A percentile compares a stretch with the other conserved stretches of the same genome.
phyloP scores from a whole-genome alignment of 495 filamentous ascomycete genomes.

The Delitschia confertaspora region DNA sequence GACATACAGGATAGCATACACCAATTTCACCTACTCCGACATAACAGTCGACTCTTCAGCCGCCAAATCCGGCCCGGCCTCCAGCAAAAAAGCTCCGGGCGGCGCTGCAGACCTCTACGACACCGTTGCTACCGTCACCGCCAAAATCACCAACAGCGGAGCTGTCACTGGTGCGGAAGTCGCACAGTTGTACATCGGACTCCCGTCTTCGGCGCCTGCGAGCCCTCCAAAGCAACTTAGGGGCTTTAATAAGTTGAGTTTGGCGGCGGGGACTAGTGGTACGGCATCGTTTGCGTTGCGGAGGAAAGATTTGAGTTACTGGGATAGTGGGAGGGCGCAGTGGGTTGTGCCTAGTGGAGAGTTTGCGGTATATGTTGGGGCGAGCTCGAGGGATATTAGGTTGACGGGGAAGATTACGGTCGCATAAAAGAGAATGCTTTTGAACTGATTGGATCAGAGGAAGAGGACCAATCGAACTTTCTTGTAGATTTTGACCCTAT shows the following conservation, averaged over 20 bases:
- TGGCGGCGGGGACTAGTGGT: conserved; percentile 39
- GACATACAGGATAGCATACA: conserved; percentile 26
- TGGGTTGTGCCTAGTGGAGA: conserved; percentile 46
- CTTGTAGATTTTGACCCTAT: too few species aligned
- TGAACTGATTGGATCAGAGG: too few species aligned
- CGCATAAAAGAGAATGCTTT: too few species aligned
- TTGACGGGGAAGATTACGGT: conserved; percentile 36
- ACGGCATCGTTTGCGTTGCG: conserved; percentile 43
- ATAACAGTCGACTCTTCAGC: conserved; percentile 23
- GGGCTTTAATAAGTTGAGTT: conserved; percentile 48
- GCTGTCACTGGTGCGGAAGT: conserved; percentile 47
- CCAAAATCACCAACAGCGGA: conserved; percentile 46
- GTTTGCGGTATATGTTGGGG: conserved; percentile 42
- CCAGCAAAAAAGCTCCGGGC: conserved; percentile 8
- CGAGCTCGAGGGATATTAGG: conserved; percentile 45
- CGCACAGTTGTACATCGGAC: conserved; percentile 48
- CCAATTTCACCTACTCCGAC: conserved; percentile 31
- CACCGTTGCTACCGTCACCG: conserved; percentile 39
- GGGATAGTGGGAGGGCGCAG: conserved; percentile 42
- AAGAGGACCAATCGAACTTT: too few species aligned
- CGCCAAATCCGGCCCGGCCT: conserved; percentile 18
- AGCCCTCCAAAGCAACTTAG: conserved; percentile 46
- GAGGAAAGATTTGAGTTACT: conserved; percentile 49
- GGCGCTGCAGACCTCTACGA: conserved; percentile 35
- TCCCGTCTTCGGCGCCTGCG: conserved; percentile 26